Evolutionary conservation across 106 monocot genomes (phyloP), one percentile per base, ranked within the genome.

Genomic region (Cymbidium sinense): DNA sequence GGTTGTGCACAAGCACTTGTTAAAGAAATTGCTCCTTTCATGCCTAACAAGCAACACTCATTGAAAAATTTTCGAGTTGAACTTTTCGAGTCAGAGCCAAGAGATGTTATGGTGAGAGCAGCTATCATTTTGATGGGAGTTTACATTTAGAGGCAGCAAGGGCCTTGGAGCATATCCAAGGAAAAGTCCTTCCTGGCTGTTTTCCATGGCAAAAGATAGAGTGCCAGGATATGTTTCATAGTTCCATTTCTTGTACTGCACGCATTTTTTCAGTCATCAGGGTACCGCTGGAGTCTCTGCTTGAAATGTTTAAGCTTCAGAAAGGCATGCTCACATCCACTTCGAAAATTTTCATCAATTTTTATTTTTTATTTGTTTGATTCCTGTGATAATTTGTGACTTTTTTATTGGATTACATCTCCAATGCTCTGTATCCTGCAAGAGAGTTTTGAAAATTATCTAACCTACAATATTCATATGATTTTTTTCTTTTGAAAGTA

Each of bases 101-200:
- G 81, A 10, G 92, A 95, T 80, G 78, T 54, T 43, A 70, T 81
- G 62, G 86, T 89, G 84, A 94, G 74, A 79, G 94, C 95, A 70
- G 30, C 75, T 20, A 85, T 99, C 36, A 85, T 34, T 99, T 99
- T 87, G 86, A 90, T 83, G 90, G 92, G 58, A 88, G 84, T 74
- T 76, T 99, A 67, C 92, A 99, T 82, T 69, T 85, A 78, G 95
- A 99, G 83, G 99, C 92, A 70, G 95, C 95, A 61, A 95, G 87
- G 75, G 99, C 99, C 50, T 76, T 99, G 78, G 88, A 95, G 61
- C 90, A 90, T 78, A 85, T 99, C 18, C 73, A 89, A 83, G 92
- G 99, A 69, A 90, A 80, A 73, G 84, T 85, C 21, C 87, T 95
- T 61, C 84, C 92, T 50, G 79, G 85, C 15, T 99, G 85, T 82